Percentiles rank a stretch among this genome's conserved stretches.
Conservation (phyloP, 2,329 filamentous ascomycete species). For the Pseudocercospora fuligena region DNA sequence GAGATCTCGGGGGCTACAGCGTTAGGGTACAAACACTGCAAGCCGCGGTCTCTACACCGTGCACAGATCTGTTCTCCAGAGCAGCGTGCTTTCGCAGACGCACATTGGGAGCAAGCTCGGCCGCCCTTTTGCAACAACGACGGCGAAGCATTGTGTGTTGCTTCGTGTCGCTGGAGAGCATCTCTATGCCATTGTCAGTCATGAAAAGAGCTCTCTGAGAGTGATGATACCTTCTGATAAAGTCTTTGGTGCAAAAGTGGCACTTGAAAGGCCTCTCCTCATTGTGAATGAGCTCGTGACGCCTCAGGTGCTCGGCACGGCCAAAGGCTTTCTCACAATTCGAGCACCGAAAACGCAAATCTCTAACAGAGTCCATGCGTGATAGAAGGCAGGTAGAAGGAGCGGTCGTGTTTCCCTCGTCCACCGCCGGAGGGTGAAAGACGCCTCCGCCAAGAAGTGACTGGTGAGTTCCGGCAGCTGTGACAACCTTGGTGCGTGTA, state of each 20-base stretch:
- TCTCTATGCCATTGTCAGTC: conserved; percentile 26
- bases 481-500: too few relatives aligned
- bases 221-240: conserved; percentile 30
- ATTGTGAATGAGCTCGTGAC: conserved; percentile 35
- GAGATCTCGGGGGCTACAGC: background rate
- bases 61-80: conserved; percentile 37
- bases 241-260: conserved; percentile 32
- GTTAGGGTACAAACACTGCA: conserved; percentile 35
- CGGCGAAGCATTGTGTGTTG: conserved; percentile 31
- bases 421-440: conserved; percentile 9
- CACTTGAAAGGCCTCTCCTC: conserved; percentile 33
- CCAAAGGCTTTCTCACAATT: conserved; percentile 32
- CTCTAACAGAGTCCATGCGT: conserved; percentile 5
- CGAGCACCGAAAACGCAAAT: conserved; percentile 23
- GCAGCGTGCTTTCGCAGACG: conserved; percentile 38
- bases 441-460: background rate
- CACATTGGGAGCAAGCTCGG: conserved; percentile 38
- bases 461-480: background rate
- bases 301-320: conserved; percentile 34
- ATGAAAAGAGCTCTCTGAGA: background rate
- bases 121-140: conserved; percentile 29
- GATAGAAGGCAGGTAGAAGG: background rate
- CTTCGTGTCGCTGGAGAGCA: conserved; percentile 35
- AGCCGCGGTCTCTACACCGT: conserved; percentile 32
- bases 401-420: background rate